Evolutionary conservation across 495 filamentous ascomycete species (phyloP), one percentile per base, ranked within the genome.

Genomic region (Trichoderma asperelloides): DNA sequence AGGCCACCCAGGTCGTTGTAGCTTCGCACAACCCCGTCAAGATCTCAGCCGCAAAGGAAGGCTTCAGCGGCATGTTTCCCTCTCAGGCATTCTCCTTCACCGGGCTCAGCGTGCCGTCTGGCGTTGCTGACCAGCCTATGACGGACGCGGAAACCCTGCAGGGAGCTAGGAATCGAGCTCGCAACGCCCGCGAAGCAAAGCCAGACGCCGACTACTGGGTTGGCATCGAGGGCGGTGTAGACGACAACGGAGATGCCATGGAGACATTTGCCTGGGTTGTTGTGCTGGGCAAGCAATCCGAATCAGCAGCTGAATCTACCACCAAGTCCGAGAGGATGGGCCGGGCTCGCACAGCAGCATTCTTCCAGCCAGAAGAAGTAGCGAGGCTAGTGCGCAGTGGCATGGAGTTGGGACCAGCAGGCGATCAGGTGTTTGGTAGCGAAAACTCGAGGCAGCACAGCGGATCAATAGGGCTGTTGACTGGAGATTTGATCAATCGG

Each of bases 181-280:
- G 33, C 16, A 70, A 69, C 63, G 74, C 71, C 28, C 65, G 67
- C 33, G 55, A n/a, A 3, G 18, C 62, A 21, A 65, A 68, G 6
- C 70, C 71, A 1, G 30, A 70, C 13, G 73, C 69, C 7, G 72
- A 76, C 47, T 74, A 45, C 63, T 74, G 69, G 68, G 65, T 76
- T 28, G 74, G 74, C 16, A 69, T 74, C 49, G 73, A 76, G 63
- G 74, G 74, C 27, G 73, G 74, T 23, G 64, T 76, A 11, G 33
- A 70, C 39, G 41, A 66, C n/a, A 63, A 69, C 39, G 60, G 39
- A 23, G 67, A 51, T 9, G 41, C 65, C 15, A 63, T 76, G 49
- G 62, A 71, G 67, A 70, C 74, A 1, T 76, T 76, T 66, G 73
- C 74, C 18, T 75, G 74, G 73, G 66, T 74, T 27, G 70, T 69